phyloP scores from a whole-genome alignment of 1,139 yeast genomes.

The Lodderomyces margitis region DNA sequence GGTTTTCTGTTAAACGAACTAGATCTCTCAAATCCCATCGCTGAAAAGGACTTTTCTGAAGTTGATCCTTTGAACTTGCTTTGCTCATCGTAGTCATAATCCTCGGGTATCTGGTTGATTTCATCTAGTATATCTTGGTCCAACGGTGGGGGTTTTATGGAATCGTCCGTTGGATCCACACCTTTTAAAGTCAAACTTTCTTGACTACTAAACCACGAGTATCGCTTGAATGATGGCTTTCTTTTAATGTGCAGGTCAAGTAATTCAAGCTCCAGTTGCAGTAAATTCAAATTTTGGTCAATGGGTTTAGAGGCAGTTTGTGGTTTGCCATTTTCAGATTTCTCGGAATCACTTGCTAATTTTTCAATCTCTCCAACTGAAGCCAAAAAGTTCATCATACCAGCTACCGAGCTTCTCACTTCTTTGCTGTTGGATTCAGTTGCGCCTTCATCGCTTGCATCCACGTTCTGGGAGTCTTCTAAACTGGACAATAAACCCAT shows the following conservation, averaged over 20 bases:
- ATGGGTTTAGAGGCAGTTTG: not conserved
- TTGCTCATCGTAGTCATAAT: constrained; percentile 41
- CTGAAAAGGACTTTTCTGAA: constrained; percentile 15
- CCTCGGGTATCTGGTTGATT: constrained; percentile 58
- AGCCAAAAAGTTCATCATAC: constrained; percentile 21
- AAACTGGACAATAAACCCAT: constrained; percentile 18
- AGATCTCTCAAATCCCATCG: constrained; percentile 18
- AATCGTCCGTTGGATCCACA: constrained; percentile 11
- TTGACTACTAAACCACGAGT: constrained; percentile 40
- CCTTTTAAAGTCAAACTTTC: constrained; percentile 22
- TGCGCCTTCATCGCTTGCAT: not conserved
- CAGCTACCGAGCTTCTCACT: constrained; percentile 16
- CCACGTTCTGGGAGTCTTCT: not conserved
- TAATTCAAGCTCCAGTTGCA: not conserved
- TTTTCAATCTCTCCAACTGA: not conserved
- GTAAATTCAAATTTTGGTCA: not conserved
- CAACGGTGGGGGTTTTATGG: constrained; percentile 15
- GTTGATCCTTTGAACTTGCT: not conserved
- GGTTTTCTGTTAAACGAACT: constrained; percentile 43
- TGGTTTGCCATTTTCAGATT: not conserved
- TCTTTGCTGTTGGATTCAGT: constrained; percentile 1
- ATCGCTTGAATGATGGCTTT: constrained; percentile 18
- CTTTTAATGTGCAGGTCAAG: not conserved
- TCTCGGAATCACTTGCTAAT: not conserved
- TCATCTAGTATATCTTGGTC: constrained; percentile 50